Evolutionary conservation across 345 rosid genomes (phyloP).

Genomic region (Alliaria petiolata): DNA sequence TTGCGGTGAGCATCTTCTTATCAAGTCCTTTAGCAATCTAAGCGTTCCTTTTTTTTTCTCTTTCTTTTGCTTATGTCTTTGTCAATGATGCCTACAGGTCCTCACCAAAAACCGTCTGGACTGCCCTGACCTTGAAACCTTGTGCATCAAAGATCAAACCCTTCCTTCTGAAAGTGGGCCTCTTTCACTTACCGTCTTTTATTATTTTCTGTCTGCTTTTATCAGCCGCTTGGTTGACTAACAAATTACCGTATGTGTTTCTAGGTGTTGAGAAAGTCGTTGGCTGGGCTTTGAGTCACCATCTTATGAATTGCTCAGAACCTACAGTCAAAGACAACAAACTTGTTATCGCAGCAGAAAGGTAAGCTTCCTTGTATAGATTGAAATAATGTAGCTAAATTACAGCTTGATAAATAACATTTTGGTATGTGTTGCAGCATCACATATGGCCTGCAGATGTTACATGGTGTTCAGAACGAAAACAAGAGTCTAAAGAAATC

Average conservation of each 20-base stretch:
- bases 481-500: slow-evolving; percentile 76
- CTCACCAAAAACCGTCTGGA: slow-evolving; percentile 63
- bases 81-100: slow-evolving; percentile 45
- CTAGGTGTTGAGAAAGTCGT: slow-evolving; percentile 90
- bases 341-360: slow-evolving; percentile 67
- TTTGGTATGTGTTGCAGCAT: slow-evolving; percentile 48
- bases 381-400: slow-evolving; percentile 5
- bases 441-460: slow-evolving; percentile 61
- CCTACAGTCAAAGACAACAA: slow-evolving; percentile 54
- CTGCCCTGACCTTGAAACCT: slow-evolving; percentile 73
- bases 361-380: slow-evolving; percentile 41
- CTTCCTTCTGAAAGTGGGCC: slow-evolving; percentile 74
- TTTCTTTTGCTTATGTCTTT: slow-evolving; percentile 8
- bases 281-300: slow-evolving; percentile 90
- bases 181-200: slow-evolving; percentile 1
- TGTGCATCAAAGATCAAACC: slow-evolving; percentile 78
- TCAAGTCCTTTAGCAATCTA: neutral
- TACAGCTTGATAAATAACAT: neutral
- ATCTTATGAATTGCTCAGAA: slow-evolving; percentile 72
- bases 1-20: slow-evolving; percentile 53
- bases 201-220: neutral
- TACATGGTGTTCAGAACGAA: slow-evolving; percentile 65
- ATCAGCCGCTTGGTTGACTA: neutral
- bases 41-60: neutral
- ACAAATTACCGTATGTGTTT: slow-evolving; percentile 1